Percentiles rank a stretch among this genome's conserved stretches.
These are phyloP conservation scores for Pseudophaeomoniella oleicola DNA, from an alignment of 2,329 filamentous ascomycete species.

Conservation along the genomic window DNA sequence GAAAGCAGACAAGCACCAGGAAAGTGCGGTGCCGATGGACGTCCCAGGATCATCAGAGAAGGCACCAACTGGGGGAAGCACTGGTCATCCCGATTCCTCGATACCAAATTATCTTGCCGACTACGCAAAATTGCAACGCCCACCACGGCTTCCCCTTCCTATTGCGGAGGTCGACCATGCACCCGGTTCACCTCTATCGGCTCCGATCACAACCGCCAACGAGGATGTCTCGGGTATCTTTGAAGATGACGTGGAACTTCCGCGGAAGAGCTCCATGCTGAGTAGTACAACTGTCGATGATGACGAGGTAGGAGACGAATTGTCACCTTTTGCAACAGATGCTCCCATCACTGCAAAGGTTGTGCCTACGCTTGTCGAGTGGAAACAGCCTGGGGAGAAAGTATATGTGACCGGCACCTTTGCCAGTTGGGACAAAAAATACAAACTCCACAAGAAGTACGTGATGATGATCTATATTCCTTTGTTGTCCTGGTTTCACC, in stretches of 20 bases:
- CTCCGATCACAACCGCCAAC: conserved; percentile 47
- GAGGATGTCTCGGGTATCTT: conserved; percentile 41
- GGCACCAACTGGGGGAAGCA: neutral
- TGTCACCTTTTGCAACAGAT: conserved; percentile 42
- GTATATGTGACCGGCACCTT: conserved; percentile 96
- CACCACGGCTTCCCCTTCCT: conserved; percentile 77
- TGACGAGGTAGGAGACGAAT: conserved; percentile 58
- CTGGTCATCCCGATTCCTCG: conserved; percentile 3
- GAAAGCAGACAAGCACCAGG: neutral
- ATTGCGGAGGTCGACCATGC: conserved; percentile 86
- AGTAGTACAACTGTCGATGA: conserved; percentile 54
- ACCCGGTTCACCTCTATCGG: conserved; percentile 78
- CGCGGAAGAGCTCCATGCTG: conserved; percentile 38
- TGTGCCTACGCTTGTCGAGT: conserved; percentile 74
- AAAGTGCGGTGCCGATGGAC: neutral
- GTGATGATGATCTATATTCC: conserved; percentile 21
- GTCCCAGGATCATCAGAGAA: neutral
- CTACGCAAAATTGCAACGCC: conserved; percentile 31
- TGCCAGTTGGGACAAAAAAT: conserved; percentile 94
- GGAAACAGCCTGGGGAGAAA: conserved; percentile 70
- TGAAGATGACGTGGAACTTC: conserved; percentile 24
- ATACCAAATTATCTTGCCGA: neutral
- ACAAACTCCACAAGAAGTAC: conserved; percentile 72
- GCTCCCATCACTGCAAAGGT: conserved; percentile 57
- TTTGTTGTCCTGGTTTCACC: conserved; percentile 4